Conservation (phyloP, 768 basidiomycete genomes). For the Crucibulum laeve region DNA sequence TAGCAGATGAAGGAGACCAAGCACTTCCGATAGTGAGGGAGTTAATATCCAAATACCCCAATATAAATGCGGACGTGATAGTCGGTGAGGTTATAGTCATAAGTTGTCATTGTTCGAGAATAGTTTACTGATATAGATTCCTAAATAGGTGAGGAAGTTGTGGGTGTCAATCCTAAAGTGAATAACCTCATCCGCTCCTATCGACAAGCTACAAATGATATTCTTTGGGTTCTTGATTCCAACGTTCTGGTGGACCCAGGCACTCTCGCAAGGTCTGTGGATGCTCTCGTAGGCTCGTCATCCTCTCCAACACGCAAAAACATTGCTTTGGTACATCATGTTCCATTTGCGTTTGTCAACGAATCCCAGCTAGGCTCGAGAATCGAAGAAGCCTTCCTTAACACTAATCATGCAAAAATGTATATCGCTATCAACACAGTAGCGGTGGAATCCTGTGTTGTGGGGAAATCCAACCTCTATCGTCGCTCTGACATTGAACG, state of each 20-base stretch:
- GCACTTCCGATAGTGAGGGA: slow-evolving; percentile 80
- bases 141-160: slow-evolving; percentile 65
- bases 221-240: slow-evolving; percentile 97
- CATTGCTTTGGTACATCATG: slow-evolving; percentile 90
- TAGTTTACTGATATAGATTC: slow-evolving; percentile 4
- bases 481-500: slow-evolving; percentile 83
- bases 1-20: slow-evolving; percentile 86
- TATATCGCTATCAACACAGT: slow-evolving; percentile 91
- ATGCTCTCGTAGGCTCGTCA: slow-evolving; percentile 51
- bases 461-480: slow-evolving; percentile 95
- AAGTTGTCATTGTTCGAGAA: neutral
- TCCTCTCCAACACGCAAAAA: slow-evolving; percentile 32
- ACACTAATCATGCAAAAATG: slow-evolving; percentile 98
- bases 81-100: slow-evolving; percentile 48
- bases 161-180: slow-evolving; percentile 96
- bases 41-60: slow-evolving; percentile 73
- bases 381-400: slow-evolving; percentile 91
- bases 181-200: slow-evolving; percentile 93
- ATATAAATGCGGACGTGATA: slow-evolving; percentile 66
- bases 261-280: slow-evolving; percentile 82
- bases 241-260: slow-evolving; percentile 77
- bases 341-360: slow-evolving; percentile 81
- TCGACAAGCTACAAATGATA: slow-evolving; percentile 74
- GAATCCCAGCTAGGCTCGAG: slow-evolving; percentile 71
- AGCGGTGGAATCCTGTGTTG: slow-evolving; percentile 90